Base-by-base conservation (phyloP, 192 early-diverging fungal genomes). In the Geranomyces variabilis region DNA sequence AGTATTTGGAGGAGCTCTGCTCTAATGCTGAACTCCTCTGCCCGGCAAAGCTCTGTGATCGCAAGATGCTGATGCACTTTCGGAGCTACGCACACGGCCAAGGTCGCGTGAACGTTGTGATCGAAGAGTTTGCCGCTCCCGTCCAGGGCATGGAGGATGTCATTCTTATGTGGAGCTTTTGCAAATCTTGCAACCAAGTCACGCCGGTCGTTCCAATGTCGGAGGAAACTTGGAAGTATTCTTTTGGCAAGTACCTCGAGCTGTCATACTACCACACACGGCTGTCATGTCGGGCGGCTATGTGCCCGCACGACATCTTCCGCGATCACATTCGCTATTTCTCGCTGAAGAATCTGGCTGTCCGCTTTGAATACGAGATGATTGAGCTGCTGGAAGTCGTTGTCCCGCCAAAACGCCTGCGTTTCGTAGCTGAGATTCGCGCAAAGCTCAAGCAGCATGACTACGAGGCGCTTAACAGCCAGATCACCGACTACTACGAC, bases 211-310 rank as follows among this genome's bases (percentile, higher is more conserved):
- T 91, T 0, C 86, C 86, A 19, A 90, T 99, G 84, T 92, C 94
- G 0, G 90, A 91, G 29, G 91, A 93, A 47, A 87, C 93, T 21
- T 94, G 92, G 90, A 92, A 93, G 49, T 96, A 94, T 71, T 99
- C 97, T 12, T 96, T 98, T 83, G 97, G 95, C 60, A 99, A 99
- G 80, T 99, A 92, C 73, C 77, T 99, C 24, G 97, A 99, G 75
- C 77, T 94, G 8, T 87, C 91, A 0, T 93, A 97, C 58, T 96
- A 99, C 78, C 90, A 91, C 77, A 80, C 77, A 21, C 77, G 76
- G 12, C 75, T 94, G 6, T 73, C 69, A 9, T 90, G 88, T 26
- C 85, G 90, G 15, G 84, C 90, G 6, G 81, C 86, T 67, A 79
- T 89, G 29, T 99, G 96, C 65, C 77, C 86, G 0, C 96, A 99